Conservation (phyloP, 805 yeast genomes). For the Wickerhamiella siamensis region DNA sequence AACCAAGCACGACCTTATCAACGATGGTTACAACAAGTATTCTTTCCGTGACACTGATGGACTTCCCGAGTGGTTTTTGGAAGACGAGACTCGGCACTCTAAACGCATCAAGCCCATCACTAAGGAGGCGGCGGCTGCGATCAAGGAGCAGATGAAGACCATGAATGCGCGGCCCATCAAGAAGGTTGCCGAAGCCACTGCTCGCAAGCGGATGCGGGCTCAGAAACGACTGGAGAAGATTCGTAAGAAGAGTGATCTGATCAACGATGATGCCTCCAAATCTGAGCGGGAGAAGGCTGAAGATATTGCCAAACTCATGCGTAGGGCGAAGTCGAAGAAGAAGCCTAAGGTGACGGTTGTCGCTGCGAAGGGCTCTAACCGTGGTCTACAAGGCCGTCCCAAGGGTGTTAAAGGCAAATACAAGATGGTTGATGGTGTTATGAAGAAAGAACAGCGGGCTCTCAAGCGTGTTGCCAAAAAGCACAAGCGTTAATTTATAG, state of each 20-base stretch:
- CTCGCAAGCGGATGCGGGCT: conserved; percentile 91
- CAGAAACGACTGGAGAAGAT: conserved; percentile 71
- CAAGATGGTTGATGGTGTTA: conserved; percentile 97
- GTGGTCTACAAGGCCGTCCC: conserved; percentile 87
- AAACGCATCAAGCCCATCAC: conserved; percentile 82
- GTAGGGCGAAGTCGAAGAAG: conserved; percentile 50
- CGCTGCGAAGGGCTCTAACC: conserved; percentile 73
- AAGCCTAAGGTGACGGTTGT: conserved; percentile 81
- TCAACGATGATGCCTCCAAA: conserved; percentile 74
- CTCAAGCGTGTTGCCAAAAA: conserved; percentile 80
- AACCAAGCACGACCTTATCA: conserved; percentile 70
- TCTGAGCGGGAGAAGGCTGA: conserved; percentile 91
- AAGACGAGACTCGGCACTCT: conserved; percentile 79
- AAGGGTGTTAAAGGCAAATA: conserved; percentile 93
- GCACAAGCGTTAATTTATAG: conserved; percentile 32
- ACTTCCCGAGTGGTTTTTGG: conserved; percentile 92
- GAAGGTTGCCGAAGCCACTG: conserved; percentile 96
- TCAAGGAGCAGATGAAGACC: conserved; percentile 60
- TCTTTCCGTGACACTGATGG: conserved; percentile 85
- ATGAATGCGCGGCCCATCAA: conserved; percentile 95
- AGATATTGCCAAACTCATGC: conserved; percentile 77
- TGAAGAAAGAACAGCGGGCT: conserved; percentile 96
- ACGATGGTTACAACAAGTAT: conserved; percentile 84
- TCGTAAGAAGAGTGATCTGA: conserved; percentile 82
- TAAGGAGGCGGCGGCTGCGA: conserved; percentile 75